phyloP scores from a whole-genome alignment of 306 rosid species.

The Abrus precatorius region DNA sequence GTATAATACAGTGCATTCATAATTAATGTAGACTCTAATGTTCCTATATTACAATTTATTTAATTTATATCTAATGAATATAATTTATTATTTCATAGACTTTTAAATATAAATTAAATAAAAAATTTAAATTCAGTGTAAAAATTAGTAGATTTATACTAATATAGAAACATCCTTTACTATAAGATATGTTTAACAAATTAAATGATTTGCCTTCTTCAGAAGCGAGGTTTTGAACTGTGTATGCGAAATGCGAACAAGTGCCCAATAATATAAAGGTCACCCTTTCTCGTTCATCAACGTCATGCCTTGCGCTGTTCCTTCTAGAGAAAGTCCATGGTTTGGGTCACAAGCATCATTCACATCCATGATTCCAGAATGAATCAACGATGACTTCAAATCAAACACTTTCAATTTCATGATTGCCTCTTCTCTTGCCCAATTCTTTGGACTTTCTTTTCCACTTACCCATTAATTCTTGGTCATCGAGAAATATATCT shows the following conservation, averaged over 20 bases:
- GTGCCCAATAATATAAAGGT: background rate
- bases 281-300: background rate
- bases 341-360: slow-evolving; percentile 30
- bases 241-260: background rate
- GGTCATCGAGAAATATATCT: background rate
- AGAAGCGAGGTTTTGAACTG: slow-evolving; percentile 1
- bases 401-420: slow-evolving; percentile 40
- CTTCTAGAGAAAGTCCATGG: slow-evolving; percentile 58
- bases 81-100: no score
- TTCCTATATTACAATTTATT: no score
- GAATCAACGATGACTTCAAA: slow-evolving; percentile 6
- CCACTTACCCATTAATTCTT: slow-evolving; percentile 3
- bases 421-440: background rate
- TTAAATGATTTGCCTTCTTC: slow-evolving; percentile 37
- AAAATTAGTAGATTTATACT: no score
- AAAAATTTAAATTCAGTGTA: no score
- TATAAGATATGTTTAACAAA: no score
- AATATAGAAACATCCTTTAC: no score
- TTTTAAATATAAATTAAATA: no score
- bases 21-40: no score
- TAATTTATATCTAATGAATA: no score
- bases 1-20: no score
- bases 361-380: slow-evolving; percentile 32
- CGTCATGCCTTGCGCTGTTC: slow-evolving; percentile 11
- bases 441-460: slow-evolving; percentile 23